Base-by-base conservation (phyloP, 2,329 filamentous ascomycete genomes). In the Cytospora schulzeri region DNA sequence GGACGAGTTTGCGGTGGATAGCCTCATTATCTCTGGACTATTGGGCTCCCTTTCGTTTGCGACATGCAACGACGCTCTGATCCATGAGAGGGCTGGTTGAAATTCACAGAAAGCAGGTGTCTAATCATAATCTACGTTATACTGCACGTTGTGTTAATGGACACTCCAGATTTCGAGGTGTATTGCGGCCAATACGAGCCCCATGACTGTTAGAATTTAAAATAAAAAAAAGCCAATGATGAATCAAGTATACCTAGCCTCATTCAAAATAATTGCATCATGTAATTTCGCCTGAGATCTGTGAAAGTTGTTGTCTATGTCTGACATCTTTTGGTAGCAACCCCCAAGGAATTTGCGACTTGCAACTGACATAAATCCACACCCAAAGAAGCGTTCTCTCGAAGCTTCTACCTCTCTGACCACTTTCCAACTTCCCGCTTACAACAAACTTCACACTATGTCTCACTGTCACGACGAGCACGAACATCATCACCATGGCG, bases 401-500 rank as follows among this genome's bases (percentile, higher is more conserved):
- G 28, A 33, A 24, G 33, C 33, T 2, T 35, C 14, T 15, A 35
- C 33, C 7, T 77, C 55, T 52, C 55, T 63, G 7, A 8, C 4
- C 15, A 14, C 26, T 29, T 24, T 24, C n/a, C n/a, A 54, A 26
- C 22, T 19, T 57, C 48, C 22, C 19, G 15, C 38, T 22, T 6
- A 19, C 38, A 28, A 31, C 28, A 38, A 56, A 19, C 28, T 29
- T 17, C 9, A 67, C n/a, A 66, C n/a, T 17, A 74, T 74, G 73
- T 73, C 68, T 57, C 70, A 73, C 54, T 73, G 71, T 26, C 78
- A 74, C 60, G 70, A 74, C 66, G 77, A 77, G 73, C 76, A 70
- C 48, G 64, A 80, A 68, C 78, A 81, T 69, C 83, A 86, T 69
- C 82, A 81, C 64, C 81, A 88, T 71, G 81, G 83, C 68, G 78